Conservation (phyloP, 495 filamentous ascomycete genomes). For the Trichocladium antarcticum region DNA sequence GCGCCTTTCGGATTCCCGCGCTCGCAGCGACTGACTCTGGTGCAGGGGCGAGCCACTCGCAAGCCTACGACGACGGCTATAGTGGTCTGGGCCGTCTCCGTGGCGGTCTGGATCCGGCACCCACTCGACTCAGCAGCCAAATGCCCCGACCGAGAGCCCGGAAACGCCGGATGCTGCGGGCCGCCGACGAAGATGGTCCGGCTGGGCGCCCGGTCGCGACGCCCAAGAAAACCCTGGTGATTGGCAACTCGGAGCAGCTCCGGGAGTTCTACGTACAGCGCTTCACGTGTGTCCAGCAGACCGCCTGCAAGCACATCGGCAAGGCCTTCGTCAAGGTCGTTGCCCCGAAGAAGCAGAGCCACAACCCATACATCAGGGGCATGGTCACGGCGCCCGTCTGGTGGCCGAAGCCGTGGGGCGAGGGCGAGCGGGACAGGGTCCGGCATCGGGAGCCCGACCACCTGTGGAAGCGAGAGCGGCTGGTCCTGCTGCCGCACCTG, state of each 20-base stretch:
- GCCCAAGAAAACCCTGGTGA: slow-evolving; percentile 34
- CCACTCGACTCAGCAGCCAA: neutral
- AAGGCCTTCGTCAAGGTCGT: slow-evolving; percentile 77
- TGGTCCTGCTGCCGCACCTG: slow-evolving; percentile 52
- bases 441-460: slow-evolving; percentile 83
- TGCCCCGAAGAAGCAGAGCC: slow-evolving; percentile 76
- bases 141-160: neutral
- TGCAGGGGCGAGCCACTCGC: neutral
- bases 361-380: slow-evolving; percentile 67
- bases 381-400: slow-evolving; percentile 59
- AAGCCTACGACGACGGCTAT: slow-evolving; percentile 2
- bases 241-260: slow-evolving; percentile 47
- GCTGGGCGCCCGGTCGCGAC: slow-evolving; percentile 10
- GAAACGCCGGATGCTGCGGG: slow-evolving; percentile 19
- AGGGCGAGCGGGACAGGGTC: slow-evolving; percentile 27
- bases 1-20: neutral
- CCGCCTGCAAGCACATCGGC: slow-evolving; percentile 58
- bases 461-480: slow-evolving; percentile 59
- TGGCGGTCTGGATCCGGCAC: too few species aligned
- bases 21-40: neutral
- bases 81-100: neutral
- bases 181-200: slow-evolving; percentile 23
- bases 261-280: slow-evolving; percentile 52
- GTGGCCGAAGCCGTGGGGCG: slow-evolving; percentile 59
- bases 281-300: slow-evolving; percentile 61